These are phyloP conservation scores for Kwoniella shandongensis DNA, from an alignment of 768 basidiomycete species.

Conservation along the genomic window DNA sequence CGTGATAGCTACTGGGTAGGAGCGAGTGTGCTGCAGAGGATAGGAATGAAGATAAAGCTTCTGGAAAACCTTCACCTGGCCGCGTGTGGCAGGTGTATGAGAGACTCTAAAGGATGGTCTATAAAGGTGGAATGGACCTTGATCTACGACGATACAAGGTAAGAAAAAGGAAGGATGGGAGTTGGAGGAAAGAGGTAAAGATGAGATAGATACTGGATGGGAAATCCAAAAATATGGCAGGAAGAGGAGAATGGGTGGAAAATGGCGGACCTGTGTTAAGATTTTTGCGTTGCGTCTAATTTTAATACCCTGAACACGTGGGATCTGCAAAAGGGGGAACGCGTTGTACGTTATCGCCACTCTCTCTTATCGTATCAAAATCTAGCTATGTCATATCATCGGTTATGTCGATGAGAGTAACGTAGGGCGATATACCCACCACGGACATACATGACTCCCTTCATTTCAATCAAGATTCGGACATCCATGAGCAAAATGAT, in stretches of 20 bases:
- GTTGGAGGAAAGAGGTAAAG: conserved; percentile 4
- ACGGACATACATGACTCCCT: no score
- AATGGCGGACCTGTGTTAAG: background rate
- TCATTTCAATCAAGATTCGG: no score
- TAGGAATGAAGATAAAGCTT: no score
- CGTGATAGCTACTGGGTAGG: background rate
- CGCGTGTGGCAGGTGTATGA: conserved; percentile 20
- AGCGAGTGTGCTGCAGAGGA: background rate
- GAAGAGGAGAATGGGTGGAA: background rate
- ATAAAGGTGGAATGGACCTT: background rate
- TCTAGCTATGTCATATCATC: background rate
- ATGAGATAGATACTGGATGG: conserved; percentile 4
- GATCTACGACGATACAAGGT: background rate
- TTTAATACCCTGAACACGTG: background rate
- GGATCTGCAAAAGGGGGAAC: background rate
- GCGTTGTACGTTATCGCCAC: background rate
- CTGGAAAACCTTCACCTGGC: conserved; percentile 11
- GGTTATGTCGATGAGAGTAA: no score
- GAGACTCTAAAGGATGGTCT: conserved; percentile 1
- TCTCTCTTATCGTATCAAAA: background rate
- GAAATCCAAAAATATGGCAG: background rate
- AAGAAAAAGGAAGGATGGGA: background rate
- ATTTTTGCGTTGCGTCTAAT: background rate
- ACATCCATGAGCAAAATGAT: no score
- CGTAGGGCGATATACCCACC: no score